These are phyloP conservation scores for Phascolomyces articulosus DNA, from an alignment of 371 early-diverging fungal species.

Conservation along the genomic window DNA sequence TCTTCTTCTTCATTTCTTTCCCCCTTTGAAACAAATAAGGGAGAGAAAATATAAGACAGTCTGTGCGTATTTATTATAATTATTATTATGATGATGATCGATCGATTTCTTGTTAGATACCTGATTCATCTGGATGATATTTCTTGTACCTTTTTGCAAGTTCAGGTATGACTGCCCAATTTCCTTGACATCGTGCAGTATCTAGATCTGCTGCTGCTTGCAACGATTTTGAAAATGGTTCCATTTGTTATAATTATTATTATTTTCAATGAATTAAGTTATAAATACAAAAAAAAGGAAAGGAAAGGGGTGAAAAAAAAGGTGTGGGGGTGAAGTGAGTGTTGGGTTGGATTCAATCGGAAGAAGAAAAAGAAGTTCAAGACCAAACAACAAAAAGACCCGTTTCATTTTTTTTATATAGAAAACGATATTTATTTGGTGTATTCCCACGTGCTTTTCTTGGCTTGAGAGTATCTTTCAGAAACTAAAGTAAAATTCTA, in stretches of 20 bases:
- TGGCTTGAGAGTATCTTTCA: too few relatives aligned
- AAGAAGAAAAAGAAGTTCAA: too few relatives aligned
- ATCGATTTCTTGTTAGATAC: too few relatives aligned
- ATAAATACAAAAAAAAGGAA: not conserved
- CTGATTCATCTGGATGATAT: slow-evolving; percentile 65
- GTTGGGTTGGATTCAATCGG: too few relatives aligned
- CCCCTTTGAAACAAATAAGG: not conserved
- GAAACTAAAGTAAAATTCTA: too few relatives aligned
- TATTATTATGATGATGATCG: too few relatives aligned
- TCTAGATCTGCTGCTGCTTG: slow-evolving; percentile 49
- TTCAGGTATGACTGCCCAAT: slow-evolving; percentile 60
- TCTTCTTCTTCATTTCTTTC: too few relatives aligned
- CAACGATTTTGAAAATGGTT: slow-evolving; percentile 3
- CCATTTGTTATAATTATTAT: not conserved
- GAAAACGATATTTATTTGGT: too few relatives aligned
- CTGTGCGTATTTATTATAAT: not conserved
- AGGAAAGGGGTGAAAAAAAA: too few relatives aligned
- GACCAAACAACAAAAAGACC: too few relatives aligned
- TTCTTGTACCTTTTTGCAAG: slow-evolving; percentile 67
- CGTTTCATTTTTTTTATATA: too few relatives aligned
- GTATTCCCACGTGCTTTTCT: slow-evolving; percentile 1
- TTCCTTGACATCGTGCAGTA: slow-evolving; percentile 58
- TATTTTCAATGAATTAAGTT: not conserved
- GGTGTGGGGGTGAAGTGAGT: too few relatives aligned
- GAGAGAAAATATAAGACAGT: not conserved